Evolutionary conservation across 108 stramenopile genomes (phyloP), one percentile per base, ranked within the genome.

Genomic region (Ochromonas danica): DNA sequence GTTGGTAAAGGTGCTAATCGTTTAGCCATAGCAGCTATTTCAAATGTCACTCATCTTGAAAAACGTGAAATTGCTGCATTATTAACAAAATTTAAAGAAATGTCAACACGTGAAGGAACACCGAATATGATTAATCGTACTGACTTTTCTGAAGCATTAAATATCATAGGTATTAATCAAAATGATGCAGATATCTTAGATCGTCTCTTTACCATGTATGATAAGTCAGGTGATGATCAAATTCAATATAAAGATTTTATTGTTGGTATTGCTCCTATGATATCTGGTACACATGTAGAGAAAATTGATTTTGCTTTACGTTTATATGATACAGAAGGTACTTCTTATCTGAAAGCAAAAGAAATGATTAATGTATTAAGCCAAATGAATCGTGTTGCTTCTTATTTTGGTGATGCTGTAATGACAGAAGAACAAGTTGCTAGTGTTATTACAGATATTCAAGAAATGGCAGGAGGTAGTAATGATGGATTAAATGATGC

Each of bases 341-440:
- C 82, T 0, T 62, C 81, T 1, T 40, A 75, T 71, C 57, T 86
- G 78, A 84, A 71, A 62, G 61, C 81, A 22, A 63, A 79, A 3
- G 87, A 87, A 2, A 84, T 87, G 85, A 39, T 63, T 36, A 60
- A 60, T 36, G 62, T 87, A 1, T 81, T 87, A 25, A 82, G 40
- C 28, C 57, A 85, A 35, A 87, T 87, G 40, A 87, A 87, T 60
- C 79, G 79, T 43, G 81, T 83, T 14, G 87, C 87, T 31, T 78
- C 71, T 36, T 87, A 86, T 38, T 87, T 87, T 78, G 87, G 87
- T 3, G 87, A 87, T 70, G 82, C 86, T 10, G 85, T 81, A 30
- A 77, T 85, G 82, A 84, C 83, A 22, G 82, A 78, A 71, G 75
- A 81, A 0, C 72, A 75, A 75, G 31, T 75, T 6, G 22, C 43